Conservation (phyloP, 2,329 filamentous ascomycete species). For the Aspergillus phoenicis region DNA sequence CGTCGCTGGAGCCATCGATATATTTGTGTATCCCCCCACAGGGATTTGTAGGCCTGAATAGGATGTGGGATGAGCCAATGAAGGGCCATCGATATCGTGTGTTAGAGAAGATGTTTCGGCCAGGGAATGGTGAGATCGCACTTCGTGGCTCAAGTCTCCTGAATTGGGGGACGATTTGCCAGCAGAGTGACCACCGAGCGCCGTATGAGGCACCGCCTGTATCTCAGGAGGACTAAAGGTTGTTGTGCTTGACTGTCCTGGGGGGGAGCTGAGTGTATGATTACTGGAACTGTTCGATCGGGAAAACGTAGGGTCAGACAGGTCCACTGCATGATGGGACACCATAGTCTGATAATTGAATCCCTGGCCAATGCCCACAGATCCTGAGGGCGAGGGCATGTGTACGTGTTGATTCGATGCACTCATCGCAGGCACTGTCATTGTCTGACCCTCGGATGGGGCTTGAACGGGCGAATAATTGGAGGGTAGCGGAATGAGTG, state of each 20-base stretch:
- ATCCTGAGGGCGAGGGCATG: constrained; percentile 31
- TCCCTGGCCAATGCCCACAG: constrained; percentile 26
- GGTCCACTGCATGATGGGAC: constrained; percentile 27
- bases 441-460: constrained; percentile 8
- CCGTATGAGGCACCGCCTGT: constrained; percentile 24
- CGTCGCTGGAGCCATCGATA: constrained; percentile 23
- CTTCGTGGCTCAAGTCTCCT: constrained; percentile 19
- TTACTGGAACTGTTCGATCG: constrained; percentile 32
- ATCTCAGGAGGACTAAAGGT: constrained; percentile 31
- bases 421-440: constrained; percentile 17
- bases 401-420: constrained; percentile 15
- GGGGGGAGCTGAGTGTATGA: constrained; percentile 32
- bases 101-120: constrained; percentile 20
- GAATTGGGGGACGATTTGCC: constrained; percentile 20
- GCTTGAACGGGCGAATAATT: constrained; percentile 10
- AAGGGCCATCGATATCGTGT: constrained; percentile 21
- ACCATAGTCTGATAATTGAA: constrained; percentile 31
- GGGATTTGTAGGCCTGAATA: constrained; percentile 22
- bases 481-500: constrained; percentile 15
- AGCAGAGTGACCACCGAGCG: constrained; percentile 16
- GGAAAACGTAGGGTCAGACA: constrained; percentile 29
- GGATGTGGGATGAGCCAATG: constrained; percentile 21
- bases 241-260: constrained; percentile 26
- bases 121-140: constrained; percentile 17
- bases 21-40: constrained; percentile 24